Evolutionary conservation across 495 filamentous ascomycete species (phyloP), one percentile per base, ranked within the genome.

Genomic region (Talaromyces proteolyticus): DNA sequence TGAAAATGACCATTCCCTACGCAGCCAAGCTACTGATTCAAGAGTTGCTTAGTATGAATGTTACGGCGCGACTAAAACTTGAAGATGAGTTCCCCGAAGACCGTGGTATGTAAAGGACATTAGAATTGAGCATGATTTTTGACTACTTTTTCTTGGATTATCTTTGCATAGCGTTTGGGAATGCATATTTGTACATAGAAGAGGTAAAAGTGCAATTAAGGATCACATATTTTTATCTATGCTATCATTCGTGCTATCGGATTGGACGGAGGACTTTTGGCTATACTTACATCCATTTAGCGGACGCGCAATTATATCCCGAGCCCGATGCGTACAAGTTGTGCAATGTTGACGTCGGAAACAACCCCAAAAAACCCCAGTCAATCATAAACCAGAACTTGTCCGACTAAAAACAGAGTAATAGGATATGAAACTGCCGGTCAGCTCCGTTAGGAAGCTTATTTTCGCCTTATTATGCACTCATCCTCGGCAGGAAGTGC

Each of bases 1-100:
- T 84, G 6, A 84, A 86, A 69, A 91, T 99, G 87, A 90, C 81
- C 44, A 95, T 99, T 72, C 93, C 93, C n/a, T 99, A 99, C 67
- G 93, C 94, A 4, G 94, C 94, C 3, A 99, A 99, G 78, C 68
- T 99, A 60, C 71, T 99, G 45, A 87, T 99, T 26, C 93, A 99
- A 73, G 93, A 99, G 69, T 64, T 99, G 60, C 78, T 94, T 64
- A 94, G 89, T 67, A 99, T 99, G 93, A 97, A 97, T 64, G 87
- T 99, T 12, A 85, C 89, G 50, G 88, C 91, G 41, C 75, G 82
- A 47, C 67, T 97, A 66, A 85, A 86, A 72, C 63, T 97, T 48
- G 90, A 90, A 62, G 93, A 97, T 63, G 85, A 96, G 69, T 97
- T 97, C 66, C 89, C 90, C 8, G 75, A 74, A 53, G 66, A 57